Evolutionary conservation across 179 eudicot species (phyloP).

Genomic region (Silene noctiflora): DNA sequence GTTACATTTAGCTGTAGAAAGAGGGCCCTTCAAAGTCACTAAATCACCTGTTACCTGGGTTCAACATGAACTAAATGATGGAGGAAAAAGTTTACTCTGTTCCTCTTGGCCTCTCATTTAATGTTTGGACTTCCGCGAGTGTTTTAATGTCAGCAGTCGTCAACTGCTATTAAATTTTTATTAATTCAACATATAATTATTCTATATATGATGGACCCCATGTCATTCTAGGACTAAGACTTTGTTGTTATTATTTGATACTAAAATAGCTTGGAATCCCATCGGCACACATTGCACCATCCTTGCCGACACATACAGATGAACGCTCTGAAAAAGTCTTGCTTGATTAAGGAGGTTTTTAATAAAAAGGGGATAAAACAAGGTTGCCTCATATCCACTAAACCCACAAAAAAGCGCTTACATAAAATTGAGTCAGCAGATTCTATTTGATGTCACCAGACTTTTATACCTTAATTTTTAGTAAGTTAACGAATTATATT

Average conservation of each 20-base stretch:
- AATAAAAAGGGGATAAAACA: neutral
- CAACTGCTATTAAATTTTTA: neutral
- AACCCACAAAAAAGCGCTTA: neutral
- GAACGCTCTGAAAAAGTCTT: no score
- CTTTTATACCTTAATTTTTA: neutral
- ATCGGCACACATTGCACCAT: neutral
- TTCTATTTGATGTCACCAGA: neutral
- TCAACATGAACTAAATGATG: neutral
- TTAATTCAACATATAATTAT: neutral
- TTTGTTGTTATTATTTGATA: neutral
- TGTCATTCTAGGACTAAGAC: neutral
- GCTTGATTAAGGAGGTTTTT: neutral
- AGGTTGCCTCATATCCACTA: neutral
- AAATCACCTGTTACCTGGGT: neutral
- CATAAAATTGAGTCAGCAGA: neutral
- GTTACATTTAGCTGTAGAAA: neutral
- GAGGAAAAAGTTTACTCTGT: neutral
- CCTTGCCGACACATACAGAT: neutral
- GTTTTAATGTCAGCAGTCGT: neutral
- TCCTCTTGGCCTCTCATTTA: neutral
- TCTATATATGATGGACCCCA: neutral
- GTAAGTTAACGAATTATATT: no score
- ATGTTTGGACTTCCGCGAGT: neutral
- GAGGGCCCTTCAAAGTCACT: slow-evolving; percentile 1
- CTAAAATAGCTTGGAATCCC: neutral